Evolutionary conservation across 2,329 filamentous ascomycete genomes (phyloP), one percentile per base, ranked within the genome.

Genomic region (Echinosphaeria canescens): DNA sequence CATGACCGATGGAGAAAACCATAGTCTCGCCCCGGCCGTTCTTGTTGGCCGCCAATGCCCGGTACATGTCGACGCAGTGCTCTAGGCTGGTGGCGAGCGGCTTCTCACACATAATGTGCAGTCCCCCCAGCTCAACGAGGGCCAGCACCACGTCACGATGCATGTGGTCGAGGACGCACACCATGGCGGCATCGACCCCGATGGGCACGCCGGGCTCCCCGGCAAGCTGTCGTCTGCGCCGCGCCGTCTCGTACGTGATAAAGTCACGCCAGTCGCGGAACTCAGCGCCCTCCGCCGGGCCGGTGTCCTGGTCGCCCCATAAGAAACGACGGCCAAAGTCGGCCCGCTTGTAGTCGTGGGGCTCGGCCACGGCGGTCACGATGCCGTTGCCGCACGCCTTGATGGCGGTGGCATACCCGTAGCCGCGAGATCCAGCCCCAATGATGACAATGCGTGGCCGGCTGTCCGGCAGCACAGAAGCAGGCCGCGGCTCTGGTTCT

Each of bases 101-200:
- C 50, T 95, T 95, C 56, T 95, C 85, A 44, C 80, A 88, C 57
- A 92, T 76, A 34, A 92, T 67, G 44, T 92, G 81, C 24, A 92
- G 51, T n/a, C n/a, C n/a, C 59, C 62, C 41, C 56, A 70, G 49
- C 8, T 64, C 65, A 1, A 75, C 74, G 28, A 91, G 56, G 2
- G 67, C 75, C 24, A 71, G 59, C 13, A 91, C 62, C 25, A 84
- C 78, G 29, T 81, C 71, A 27, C 68, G 68, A 47, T 95, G 85
- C 50, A 78, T 71, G 47, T 90, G 76, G 46, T 95, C 85, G 5
- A 84, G 59, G 2, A 88, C 80, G 45, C 61, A 66, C 15, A 67
- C 51, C 34, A 65, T 65, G 15, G 49, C 59, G 5, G 58, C 72
- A 31, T 75, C 68, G 3, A 75, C 56, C 4, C 68, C 67, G 9